These are phyloP conservation scores for Leishmania aethiopica DNA, from an alignment of 208 protist genomes.

Conservation along the genomic window DNA sequence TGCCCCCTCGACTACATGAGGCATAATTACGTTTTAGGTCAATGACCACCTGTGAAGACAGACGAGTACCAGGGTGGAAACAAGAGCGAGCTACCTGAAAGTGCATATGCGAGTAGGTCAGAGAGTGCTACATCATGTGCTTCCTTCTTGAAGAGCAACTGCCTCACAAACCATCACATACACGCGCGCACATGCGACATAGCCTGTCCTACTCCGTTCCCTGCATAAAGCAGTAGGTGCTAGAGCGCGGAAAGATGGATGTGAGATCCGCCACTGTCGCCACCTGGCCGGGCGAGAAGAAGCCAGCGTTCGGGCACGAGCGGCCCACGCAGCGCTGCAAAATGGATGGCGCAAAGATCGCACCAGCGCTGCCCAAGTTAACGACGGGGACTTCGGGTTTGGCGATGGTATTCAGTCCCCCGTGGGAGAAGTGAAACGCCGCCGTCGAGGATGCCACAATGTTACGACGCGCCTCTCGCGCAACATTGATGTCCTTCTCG, in stretches of 20 bases:
- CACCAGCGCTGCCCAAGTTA: conserved; percentile 56
- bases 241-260: conserved; percentile 70
- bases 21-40: neutral
- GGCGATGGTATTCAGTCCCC: conserved; percentile 74
- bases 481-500: conserved; percentile 78
- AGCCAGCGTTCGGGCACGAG: conserved; percentile 62
- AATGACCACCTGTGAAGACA: neutral
- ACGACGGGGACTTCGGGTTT: conserved; percentile 63
- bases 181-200: neutral
- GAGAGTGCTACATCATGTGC: neutral
- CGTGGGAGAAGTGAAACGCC: conserved; percentile 84
- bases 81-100: neutral
- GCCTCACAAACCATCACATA: neutral
- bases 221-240: conserved; percentile 82
- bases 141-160: neutral
- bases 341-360: conserved; percentile 66
- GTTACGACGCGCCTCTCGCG: conserved; percentile 68
- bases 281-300: conserved; percentile 81
- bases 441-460: conserved; percentile 71
- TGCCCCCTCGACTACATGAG: neutral
- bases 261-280: conserved; percentile 52
- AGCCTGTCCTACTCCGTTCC: conserved; percentile 39
- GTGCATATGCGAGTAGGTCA: neutral
- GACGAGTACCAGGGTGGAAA: no score
- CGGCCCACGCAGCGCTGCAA: conserved; percentile 79